Evolutionary conservation across 2,329 filamentous ascomycete species (phyloP), one percentile per base, ranked within the genome.

Genomic region (Cytospora mali): DNA sequence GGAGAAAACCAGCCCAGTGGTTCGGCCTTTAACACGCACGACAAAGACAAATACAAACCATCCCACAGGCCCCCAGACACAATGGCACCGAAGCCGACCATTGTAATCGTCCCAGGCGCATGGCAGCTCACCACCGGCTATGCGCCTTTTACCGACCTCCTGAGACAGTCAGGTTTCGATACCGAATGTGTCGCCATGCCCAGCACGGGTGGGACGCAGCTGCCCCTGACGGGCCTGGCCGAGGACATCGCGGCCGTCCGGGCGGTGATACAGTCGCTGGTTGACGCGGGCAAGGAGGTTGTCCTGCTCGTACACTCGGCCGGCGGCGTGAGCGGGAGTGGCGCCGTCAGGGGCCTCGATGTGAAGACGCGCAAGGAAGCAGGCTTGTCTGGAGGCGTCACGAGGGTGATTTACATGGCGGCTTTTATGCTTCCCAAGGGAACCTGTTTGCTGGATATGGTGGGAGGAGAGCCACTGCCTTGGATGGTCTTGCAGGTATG

Each of bases 271-370:
- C 31, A 53, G 23, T 57, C 62, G 14, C 71, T 79, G 16, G 67
- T 71, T 6, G 72, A 74, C 23, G 61, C 68, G 3, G 75, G 75
- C 18, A 76, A 77, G 52, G 71, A 80, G 29, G 73, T 81, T 16
- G 67, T 81, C 0, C 72, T 81, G 2, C 67, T 77, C 6, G 71
- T 74, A 5, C 79, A 82, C 65, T 80, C 76, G 2, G 80, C 79
- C 69, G 75, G 75, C n/a, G 79, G 79, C 16, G 69, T 78, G 1
- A 70, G 79, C 1, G 74, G 72, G 9, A 70, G 72, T 29, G 75
- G 75, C 52, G 78, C 75, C 0, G 67, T 80, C 10, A 66, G 70
- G 14, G 75, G 75, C 0, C 68, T 76, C 1, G 71, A 73, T 2
- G 73, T 75, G 54, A 70, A 70, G 39, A 67, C 75, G 23, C 71